Conservation (phyloP, 768 basidiomycete genomes). For the Russula virescens region DNA sequence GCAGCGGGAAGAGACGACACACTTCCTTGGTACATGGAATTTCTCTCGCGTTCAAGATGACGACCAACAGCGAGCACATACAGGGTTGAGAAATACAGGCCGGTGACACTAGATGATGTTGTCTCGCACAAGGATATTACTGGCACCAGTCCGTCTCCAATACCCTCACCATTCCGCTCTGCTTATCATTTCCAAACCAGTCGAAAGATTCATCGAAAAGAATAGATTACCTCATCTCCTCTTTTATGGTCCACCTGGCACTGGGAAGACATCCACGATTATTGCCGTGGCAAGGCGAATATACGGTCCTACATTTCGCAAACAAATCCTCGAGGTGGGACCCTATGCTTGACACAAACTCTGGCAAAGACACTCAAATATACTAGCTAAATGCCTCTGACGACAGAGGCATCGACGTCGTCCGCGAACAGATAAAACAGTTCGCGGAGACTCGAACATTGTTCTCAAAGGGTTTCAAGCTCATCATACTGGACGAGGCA, state of each 20-base stretch:
- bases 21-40: constrained; percentile 69
- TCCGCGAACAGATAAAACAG: constrained; percentile 97
- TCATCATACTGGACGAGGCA: constrained; percentile 98
- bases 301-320: constrained; percentile 80
- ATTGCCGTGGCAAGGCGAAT: constrained; percentile 92
- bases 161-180: background rate
- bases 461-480: constrained; percentile 89
- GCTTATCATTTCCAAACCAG: constrained; percentile 37
- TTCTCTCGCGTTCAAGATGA: constrained; percentile 2
- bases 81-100: constrained; percentile 97
- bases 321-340: constrained; percentile 89
- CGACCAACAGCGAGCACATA: constrained; percentile 10
- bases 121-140: constrained; percentile 97
- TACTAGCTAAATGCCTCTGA: constrained; percentile 92
- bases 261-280: constrained; percentile 97
- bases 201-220: constrained; percentile 94
- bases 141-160: constrained; percentile 65
- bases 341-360: background rate
- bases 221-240: constrained; percentile 91
- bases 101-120: constrained; percentile 85
- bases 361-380: constrained; percentile 5
- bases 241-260: constrained; percentile 97
- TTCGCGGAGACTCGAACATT: constrained; percentile 95
- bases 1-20: constrained; percentile 48
- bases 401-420: constrained; percentile 97